Base-by-base conservation (phyloP, 768 basidiomycete genomes). In the Tulasnella sp. region DNA sequence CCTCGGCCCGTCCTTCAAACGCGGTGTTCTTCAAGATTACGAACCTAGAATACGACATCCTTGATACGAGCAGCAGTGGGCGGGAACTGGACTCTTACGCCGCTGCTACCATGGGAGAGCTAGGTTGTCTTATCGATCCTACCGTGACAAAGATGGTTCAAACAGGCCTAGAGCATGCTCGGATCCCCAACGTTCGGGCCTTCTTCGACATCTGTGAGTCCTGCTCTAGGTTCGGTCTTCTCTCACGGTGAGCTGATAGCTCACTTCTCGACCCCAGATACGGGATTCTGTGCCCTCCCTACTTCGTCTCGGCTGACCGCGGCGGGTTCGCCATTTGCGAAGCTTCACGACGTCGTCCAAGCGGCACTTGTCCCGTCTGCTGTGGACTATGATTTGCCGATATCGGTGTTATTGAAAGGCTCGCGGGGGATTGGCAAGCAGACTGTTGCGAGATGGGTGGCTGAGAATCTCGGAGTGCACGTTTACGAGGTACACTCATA, bases 41-140 rank as follows among this genome's bases (percentile, higher is more conserved):
- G 19, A 90, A 92, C 78, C 85, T 98, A 44, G 92, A 94, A 42
- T 90, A 91, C 83, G 90, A 91, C 75, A 85, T 91, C 0, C 84
- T 90, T 8, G 82, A 86, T 14, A 85, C 87, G 44, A 84, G 83
- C n/a, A 84, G 85, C 56, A 84, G 85, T 42, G 81, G 79, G 52
- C 68, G 71, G 42, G 85, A 85, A 31, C 24, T 74, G 14, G 90
- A 91, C 80, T 84, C 89, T 8, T 89, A 90, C 81, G 86, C 89
- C 34, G 89, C 90, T 21, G 88, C 88, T 1, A 88, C 88, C 0
- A 84, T 88, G 27, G 94, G 93, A 6, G 91, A 94, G 82, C 84
- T 96, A 24, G 97, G 97, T 0, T 97, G 93, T 83, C 94, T 93
- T 89, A 88, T 98, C 27, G 94, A 98, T 82, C 85, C 91, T 1